Percentiles rank a stretch among this genome's conserved stretches.
phyloP scores from a whole-genome alignment of 1,284 basidiomycete genomes.

The Puccinia horiana region DNA sequence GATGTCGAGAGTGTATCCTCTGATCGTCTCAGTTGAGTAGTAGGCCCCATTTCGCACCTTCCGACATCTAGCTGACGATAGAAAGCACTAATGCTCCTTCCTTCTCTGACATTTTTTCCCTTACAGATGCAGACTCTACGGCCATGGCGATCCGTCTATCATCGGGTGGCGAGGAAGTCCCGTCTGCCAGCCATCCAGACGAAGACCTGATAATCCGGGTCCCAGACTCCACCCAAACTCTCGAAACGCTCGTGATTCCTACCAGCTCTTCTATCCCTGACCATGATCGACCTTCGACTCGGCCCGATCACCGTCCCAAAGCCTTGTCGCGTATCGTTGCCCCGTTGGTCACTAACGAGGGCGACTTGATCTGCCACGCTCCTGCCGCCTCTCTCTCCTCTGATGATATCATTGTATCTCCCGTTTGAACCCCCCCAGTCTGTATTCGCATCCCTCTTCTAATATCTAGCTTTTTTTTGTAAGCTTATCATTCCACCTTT shows the following conservation, averaged over 20 bases:
- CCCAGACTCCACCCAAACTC: background rate
- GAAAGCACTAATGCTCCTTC: background rate
- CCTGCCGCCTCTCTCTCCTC: background rate
- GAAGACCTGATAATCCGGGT: background rate
- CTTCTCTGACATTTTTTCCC: too few relatives aligned
- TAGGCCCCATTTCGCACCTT: background rate
- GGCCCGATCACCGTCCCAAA: background rate
- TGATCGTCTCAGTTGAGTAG: conserved; percentile 26
- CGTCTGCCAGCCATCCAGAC: background rate
- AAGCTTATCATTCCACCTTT: too few relatives aligned
- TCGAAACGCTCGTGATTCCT: conserved; percentile 9
- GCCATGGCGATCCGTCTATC: background rate
- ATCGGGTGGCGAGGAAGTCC: background rate
- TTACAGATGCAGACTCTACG: background rate
- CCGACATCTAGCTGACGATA: background rate
- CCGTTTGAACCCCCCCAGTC: background rate
- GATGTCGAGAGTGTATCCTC: conserved; percentile 30
- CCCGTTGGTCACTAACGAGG: background rate
- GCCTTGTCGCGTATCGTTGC: background rate
- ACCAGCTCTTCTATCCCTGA: background rate
- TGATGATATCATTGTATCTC: conserved; percentile 19
- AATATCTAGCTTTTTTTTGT: too few relatives aligned
- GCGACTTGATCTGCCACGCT: conserved; percentile 8
- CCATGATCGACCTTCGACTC: background rate
- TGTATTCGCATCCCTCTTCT: background rate